Evolutionary conservation across 768 basidiomycete genomes (phyloP).

Genomic region (Pleurotus ostreatus): DNA sequence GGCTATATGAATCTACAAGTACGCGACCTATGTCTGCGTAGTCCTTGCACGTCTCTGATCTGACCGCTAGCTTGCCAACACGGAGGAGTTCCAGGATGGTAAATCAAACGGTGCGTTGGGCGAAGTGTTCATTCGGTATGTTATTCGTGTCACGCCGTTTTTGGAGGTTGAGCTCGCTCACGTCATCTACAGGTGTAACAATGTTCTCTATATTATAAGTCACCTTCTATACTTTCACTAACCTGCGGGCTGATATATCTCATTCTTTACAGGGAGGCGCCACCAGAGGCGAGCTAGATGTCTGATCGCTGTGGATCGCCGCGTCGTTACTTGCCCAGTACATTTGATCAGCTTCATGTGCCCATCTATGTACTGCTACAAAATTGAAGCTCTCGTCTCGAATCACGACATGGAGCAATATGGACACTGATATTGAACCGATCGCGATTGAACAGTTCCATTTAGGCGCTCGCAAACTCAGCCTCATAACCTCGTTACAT

Average conservation of each 20-base stretch:
- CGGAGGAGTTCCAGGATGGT: conserved; percentile 96
- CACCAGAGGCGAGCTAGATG: conserved; percentile 31
- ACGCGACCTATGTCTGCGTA: conserved; percentile 14
- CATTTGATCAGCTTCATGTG: neutral
- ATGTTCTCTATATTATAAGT: conserved; percentile 95
- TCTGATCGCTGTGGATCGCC: conserved; percentile 2
- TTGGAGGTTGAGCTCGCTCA: conserved; percentile 11
- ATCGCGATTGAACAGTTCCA: no score
- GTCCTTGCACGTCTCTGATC: neutral
- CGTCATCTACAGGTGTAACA: conserved; percentile 69
- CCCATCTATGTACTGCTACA: no score
- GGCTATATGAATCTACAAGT: conserved; percentile 99
- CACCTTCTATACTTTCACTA: conserved; percentile 10
- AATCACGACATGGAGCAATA: no score
- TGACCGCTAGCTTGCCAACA: conserved; percentile 81
- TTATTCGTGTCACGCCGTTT: conserved; percentile 3
- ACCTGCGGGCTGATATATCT: conserved; percentile 18
- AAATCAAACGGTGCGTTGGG: conserved; percentile 95
- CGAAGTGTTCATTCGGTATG: conserved; percentile 96
- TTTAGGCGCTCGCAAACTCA: no score
- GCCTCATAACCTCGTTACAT: no score
- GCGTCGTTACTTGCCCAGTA: neutral
- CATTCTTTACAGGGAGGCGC: conserved; percentile 68
- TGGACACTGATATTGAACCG: no score
- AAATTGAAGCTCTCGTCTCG: no score